A percentile compares a stretch with the other conserved stretches of the same genome.
Evolutionary conservation across 2,329 filamentous ascomycete genomes (phyloP).

Genomic region (Fusarium nurragi): DNA sequence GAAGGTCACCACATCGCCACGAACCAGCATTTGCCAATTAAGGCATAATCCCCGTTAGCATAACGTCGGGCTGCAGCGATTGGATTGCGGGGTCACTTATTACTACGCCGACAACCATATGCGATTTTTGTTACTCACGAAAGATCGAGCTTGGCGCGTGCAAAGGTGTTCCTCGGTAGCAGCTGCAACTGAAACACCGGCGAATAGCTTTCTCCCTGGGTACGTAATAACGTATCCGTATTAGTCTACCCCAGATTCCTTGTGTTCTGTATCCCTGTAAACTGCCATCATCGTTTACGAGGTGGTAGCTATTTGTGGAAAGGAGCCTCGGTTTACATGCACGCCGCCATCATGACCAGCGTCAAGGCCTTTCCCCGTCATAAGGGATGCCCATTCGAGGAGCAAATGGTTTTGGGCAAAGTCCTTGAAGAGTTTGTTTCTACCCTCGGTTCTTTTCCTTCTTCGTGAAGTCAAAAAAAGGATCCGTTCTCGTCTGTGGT

Average conservation of each 20-base stretch:
- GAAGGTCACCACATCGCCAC: constrained; percentile 41
- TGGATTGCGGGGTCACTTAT: constrained; percentile 31
- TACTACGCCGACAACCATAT: background rate
- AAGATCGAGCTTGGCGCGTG: constrained; percentile 1
- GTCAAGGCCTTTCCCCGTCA: constrained; percentile 6
- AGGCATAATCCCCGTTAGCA: constrained; percentile 13
- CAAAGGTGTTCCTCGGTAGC: constrained; percentile 2
- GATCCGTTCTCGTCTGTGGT: background rate
- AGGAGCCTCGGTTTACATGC: constrained; percentile 15
- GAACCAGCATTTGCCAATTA: constrained; percentile 22
- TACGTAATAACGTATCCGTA: background rate
- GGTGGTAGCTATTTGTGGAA: constrained; percentile 30
- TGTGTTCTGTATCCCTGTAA: constrained; percentile 6
- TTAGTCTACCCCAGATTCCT: constrained; percentile 19
- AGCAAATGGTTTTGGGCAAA: background rate
- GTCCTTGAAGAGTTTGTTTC: background rate
- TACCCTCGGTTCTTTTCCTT: background rate
- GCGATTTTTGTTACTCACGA: constrained; percentile 7
- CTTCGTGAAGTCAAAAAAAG: background rate
- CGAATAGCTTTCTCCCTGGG: constrained; percentile 16
- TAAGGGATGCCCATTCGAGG: background rate
- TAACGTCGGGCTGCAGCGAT: background rate
- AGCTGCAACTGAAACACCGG: background rate
- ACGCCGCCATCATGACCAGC: constrained; percentile 6
- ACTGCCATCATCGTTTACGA: constrained; percentile 6